A percentile compares a stretch with the other conserved stretches of the same genome.
These are phyloP conservation scores for Talaromyces stipitatus DNA, from an alignment of 495 filamentous ascomycete species.

Conservation along the genomic window DNA sequence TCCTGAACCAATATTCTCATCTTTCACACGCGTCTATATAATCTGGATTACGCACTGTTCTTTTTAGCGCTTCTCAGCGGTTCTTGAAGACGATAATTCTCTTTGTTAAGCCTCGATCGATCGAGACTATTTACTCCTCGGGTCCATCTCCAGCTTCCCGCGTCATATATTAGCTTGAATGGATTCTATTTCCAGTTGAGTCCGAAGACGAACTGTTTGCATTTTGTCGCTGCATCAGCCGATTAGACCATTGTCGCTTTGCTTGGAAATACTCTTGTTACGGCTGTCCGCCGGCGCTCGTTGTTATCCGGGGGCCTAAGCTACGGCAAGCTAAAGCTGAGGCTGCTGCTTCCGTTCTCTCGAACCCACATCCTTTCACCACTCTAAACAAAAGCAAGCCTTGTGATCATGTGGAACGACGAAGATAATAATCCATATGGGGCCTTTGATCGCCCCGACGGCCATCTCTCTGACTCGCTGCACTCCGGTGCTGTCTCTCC, in stretches of 20 bases:
- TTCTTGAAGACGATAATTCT: not conserved
- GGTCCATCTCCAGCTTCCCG: not conserved
- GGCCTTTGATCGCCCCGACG: conserved; percentile 77
- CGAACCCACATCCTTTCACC: not conserved
- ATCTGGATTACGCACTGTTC: not conserved
- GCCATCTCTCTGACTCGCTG: conserved; percentile 62
- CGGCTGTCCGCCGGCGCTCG: not conserved
- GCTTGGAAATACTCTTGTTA: not conserved
- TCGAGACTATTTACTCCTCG: not conserved
- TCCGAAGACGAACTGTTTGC: not conserved
- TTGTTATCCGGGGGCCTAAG: not conserved
- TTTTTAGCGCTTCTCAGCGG: not conserved
- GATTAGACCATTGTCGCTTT: not conserved
- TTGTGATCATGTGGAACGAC: conserved; percentile 59
- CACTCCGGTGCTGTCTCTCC: conserved; percentile 54
- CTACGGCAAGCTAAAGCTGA: not conserved
- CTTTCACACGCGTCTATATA: not conserved
- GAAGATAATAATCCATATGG: conserved; percentile 94
- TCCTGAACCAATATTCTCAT: not conserved
- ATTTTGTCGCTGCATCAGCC: not conserved
- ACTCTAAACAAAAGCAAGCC: not conserved
- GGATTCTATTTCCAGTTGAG: not conserved
- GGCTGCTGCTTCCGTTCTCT: not conserved
- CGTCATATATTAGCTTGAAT: not conserved
- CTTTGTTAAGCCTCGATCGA: not conserved